phyloP scores from a whole-genome alignment of 192 early-diverging fungal species.

The Phycomyces blakesleeanus region DNA sequence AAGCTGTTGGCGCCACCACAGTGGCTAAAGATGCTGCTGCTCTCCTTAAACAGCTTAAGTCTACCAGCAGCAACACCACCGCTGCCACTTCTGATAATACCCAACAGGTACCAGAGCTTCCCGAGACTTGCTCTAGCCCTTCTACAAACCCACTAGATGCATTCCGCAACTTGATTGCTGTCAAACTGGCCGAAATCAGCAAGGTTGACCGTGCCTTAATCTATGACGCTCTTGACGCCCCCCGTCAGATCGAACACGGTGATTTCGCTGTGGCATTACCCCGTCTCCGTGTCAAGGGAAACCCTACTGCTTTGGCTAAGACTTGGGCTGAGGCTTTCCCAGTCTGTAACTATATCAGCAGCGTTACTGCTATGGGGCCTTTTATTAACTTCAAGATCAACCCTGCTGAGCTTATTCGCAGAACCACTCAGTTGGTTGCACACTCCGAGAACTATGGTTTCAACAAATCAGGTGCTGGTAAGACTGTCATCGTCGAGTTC shows the following conservation, averaged over 20 bases:
- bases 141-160: constrained; percentile 51
- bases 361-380: constrained; percentile 54
- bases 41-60: not conserved
- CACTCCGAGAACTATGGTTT: constrained; percentile 56
- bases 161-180: constrained; percentile 63
- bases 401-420: constrained; percentile 47
- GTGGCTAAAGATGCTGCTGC: constrained; percentile 9
- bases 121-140: constrained; percentile 43
- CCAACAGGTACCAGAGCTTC: constrained; percentile 7
- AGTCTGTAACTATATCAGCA: constrained; percentile 51
- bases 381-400: constrained; percentile 77
- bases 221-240: constrained; percentile 54
- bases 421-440: constrained; percentile 54
- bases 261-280: constrained; percentile 71
- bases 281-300: constrained; percentile 63
- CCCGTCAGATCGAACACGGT: constrained; percentile 58
- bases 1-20: constrained; percentile 16
- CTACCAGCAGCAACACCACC: not conserved
- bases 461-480: constrained; percentile 64
- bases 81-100: not conserved
- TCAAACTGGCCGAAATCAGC: constrained; percentile 52
- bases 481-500: constrained; percentile 88
- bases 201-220: constrained; percentile 45
- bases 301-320: constrained; percentile 61
- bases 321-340: constrained; percentile 61